These are phyloP conservation scores for Plasmodium inui DNA, from an alignment of 169 alveolate genomes.

Conservation along the genomic window DNA sequence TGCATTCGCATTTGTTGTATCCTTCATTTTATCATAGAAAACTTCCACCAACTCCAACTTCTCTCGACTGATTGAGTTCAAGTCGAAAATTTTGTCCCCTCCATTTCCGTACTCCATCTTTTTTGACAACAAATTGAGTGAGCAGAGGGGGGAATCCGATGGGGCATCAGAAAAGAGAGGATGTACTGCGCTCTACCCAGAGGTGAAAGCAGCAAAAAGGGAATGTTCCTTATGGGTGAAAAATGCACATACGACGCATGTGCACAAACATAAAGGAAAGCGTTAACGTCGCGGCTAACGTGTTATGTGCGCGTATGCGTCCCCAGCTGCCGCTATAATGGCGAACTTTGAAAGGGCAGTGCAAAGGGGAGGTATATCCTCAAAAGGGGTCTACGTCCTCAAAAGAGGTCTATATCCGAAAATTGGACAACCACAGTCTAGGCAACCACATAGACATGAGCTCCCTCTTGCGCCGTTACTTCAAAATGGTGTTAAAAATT, in stretches of 20 bases:
- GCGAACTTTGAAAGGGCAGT: background rate
- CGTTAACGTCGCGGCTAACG: background rate
- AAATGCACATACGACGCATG: background rate
- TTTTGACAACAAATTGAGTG: background rate
- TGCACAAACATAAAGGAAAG: background rate
- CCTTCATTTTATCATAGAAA: conserved; percentile 71
- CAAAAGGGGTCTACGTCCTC: too few species aligned
- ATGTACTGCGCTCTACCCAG: background rate
- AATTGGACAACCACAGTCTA: background rate
- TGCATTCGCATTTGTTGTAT: conserved; percentile 84
- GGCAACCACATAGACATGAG: background rate
- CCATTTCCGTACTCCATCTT: conserved; percentile 70
- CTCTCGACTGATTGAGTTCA: conserved; percentile 69
- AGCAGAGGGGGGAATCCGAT: background rate
- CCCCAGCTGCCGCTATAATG: background rate
- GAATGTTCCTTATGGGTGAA: background rate
- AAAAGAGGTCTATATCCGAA: background rate
- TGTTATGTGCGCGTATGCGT: background rate
- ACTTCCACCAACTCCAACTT: conserved; percentile 60
- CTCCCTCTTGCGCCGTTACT: background rate
- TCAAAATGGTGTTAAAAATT: background rate
- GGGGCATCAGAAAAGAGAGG: background rate
- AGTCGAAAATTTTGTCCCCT: conserved; percentile 70
- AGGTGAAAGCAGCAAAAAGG: background rate
- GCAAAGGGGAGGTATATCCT: background rate